Base-by-base conservation (phyloP, 352 stramenopile genomes). In the Phytophthora fragariae region DNA sequence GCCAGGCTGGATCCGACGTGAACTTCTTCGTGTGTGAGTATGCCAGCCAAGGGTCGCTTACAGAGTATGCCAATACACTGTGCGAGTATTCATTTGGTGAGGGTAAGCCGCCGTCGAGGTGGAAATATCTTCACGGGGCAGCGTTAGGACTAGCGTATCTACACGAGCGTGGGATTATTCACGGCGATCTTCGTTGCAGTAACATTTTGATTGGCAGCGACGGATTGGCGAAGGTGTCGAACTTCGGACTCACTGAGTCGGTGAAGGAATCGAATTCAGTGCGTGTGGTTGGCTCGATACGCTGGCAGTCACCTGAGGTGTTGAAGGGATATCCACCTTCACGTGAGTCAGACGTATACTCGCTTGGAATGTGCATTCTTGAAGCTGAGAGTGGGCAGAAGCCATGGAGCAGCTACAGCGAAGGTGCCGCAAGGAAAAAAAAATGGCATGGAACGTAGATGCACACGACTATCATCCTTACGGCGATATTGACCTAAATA, bases 201-300 rank as follows among this genome's bases (percentile, higher is more conserved):
- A 54, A 63, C 24, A 63, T 65, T 57, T 57, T 65, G 29, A 57
- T 65, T 5, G 44, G 58, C 10, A 57, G 10, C 5, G 58, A 65
- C 14, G 46, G n/a, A 1, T 21, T 65, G 44, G 58, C 58, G n/a
- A 65, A 57, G 44, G 2, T 65, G 1, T 57, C 58, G 1, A 65
- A 57, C 19, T 65, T 65, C 12, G 44, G 58, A 0, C 14, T 46
- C 1, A 46, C 39, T n/a, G 37, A 9, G 37, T 3, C 2, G 0
- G 3, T 0, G 37, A 44, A 44, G 12, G 3, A 44, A 15, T 44
- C 9, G 37, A 44, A 0, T 11, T 44, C 37, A 17, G 12, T 15
- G 12, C 6, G 37, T 17, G 37, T 44, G 9, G 37, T 44, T 44
- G 37, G 37, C 1, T 44, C 37, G 3, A 44, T 15, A 9, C 37